A percentile compares a stretch with the other conserved stretches of the same genome.
phyloP scores from a whole-genome alignment of 2,329 filamentous ascomycete species.

The Cytospora mali region DNA sequence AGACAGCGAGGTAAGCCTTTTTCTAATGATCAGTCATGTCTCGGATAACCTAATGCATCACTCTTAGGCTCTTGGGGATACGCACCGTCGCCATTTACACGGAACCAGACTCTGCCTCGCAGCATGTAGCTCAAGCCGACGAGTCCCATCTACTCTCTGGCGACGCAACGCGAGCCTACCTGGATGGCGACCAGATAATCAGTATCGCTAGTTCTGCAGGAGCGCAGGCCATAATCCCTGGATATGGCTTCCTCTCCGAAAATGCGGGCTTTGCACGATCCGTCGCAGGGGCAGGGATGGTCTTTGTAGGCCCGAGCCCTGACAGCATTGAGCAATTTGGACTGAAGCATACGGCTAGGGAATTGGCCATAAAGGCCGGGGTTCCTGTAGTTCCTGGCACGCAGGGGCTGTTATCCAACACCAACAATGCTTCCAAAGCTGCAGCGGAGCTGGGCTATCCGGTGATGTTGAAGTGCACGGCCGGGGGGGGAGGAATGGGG shows the following conservation, averaged over 20 bases:
- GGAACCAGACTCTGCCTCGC: conserved; percentile 54
- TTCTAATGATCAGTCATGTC: fast-evolving
- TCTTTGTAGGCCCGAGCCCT: conserved; percentile 60
- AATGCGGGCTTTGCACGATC: conserved; percentile 61
- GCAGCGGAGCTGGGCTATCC: conserved; percentile 38
- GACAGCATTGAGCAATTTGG: conserved; percentile 58
- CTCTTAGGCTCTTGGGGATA: conserved; percentile 44
- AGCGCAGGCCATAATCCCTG: conserved; percentile 62
- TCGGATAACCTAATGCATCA: background rate
- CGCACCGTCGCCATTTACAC: conserved; percentile 61
- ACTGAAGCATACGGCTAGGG: conserved; percentile 59
- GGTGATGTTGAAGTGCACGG: conserved; percentile 58
- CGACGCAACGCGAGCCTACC: conserved; percentile 36
- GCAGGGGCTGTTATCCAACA: conserved; percentile 9
- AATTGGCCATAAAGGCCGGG: conserved; percentile 51
- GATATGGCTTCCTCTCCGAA: conserved; percentile 67
- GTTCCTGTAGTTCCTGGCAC: conserved; percentile 45
- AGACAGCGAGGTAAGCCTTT: conserved; percentile 38
- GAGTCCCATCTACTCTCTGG: conserved; percentile 53
- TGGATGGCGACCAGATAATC: conserved; percentile 33
- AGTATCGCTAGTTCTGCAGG: conserved; percentile 42
- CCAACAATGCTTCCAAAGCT: conserved; percentile 55
- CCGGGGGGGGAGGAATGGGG: conserved; percentile 67
- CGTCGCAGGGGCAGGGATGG: conserved; percentile 54
- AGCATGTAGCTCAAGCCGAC: conserved; percentile 57